A percentile compares a stretch with the other conserved stretches of the same genome.
Conservation (phyloP, 306 rosid genomes). For the Pterocarpus santalinus region DNA sequence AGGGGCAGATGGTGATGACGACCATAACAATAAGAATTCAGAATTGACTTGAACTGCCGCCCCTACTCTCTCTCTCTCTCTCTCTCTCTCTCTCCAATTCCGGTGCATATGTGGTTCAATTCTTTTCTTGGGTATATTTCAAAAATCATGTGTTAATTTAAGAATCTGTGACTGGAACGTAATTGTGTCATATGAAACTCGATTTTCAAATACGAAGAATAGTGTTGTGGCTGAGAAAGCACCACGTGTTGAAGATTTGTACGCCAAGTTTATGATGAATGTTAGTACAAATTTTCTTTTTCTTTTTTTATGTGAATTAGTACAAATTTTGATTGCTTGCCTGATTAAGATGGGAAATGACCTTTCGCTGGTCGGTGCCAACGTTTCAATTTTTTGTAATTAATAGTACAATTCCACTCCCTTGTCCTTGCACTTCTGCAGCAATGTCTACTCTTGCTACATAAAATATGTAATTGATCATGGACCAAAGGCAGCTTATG, state of each 20-base stretch:
- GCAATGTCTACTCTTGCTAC: slow-evolving; percentile 15
- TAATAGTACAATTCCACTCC: neutral
- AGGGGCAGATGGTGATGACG: neutral
- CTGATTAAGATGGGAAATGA: slow-evolving; percentile 49
- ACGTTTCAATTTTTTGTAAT: neutral
- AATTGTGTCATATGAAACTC: slow-evolving; percentile 8
- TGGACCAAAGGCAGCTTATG: neutral
- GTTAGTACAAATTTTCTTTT: neutral
- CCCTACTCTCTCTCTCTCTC: slow-evolving; percentile 25
- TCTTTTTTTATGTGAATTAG: too few species aligned
- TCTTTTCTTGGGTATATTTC: neutral
- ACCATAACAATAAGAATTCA: slow-evolving; percentile 8
- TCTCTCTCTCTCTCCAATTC: slow-evolving; percentile 17
- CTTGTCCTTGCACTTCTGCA: slow-evolving; percentile 34
- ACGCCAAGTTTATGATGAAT: neutral
- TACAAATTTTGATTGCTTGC: slow-evolving; percentile 13
- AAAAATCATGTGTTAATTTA: slow-evolving; percentile 8
- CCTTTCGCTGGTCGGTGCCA: slow-evolving; percentile 58
- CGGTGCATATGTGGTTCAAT: neutral
- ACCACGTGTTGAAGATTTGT: slow-evolving; percentile 42
- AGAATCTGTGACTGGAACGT: neutral
- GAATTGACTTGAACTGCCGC: slow-evolving; percentile 48
- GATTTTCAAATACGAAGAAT: slow-evolving; percentile 29
- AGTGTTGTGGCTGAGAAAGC: slow-evolving; percentile 45
- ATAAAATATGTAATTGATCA: neutral